Percentiles rank a stretch among this genome's conserved stretches.
Evolutionary conservation across 192 early-diverging fungal genomes (phyloP).

Genomic region (Dissophora ornata): DNA sequence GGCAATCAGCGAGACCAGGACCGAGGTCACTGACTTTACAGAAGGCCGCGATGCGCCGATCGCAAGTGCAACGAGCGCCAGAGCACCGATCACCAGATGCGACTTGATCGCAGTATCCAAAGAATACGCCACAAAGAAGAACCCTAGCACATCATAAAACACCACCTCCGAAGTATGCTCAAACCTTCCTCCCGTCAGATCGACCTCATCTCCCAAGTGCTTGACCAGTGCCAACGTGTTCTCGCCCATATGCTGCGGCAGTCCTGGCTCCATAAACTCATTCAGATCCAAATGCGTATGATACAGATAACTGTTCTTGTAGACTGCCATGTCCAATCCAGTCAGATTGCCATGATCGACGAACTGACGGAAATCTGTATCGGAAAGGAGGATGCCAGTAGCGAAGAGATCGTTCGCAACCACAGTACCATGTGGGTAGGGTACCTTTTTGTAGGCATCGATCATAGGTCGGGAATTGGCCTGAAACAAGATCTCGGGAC

Average conservation of each 20-base stretch:
- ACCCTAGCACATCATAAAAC: conserved; percentile 73
- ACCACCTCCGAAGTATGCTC: conserved; percentile 61
- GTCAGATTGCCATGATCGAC: conserved; percentile 71
- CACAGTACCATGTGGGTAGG: conserved; percentile 73
- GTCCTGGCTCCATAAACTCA: conserved; percentile 63
- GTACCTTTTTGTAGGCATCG: conserved; percentile 69
- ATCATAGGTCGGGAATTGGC: conserved; percentile 73
- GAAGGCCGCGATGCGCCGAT: conserved; percentile 9
- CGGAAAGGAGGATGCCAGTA: conserved; percentile 69
- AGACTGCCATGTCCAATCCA: conserved; percentile 75
- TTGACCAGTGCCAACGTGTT: conserved; percentile 66
- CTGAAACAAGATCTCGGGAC: conserved; percentile 76
- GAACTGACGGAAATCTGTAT: conserved; percentile 82
- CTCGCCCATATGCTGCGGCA: conserved; percentile 77
- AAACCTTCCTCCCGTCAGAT: conserved; percentile 48
- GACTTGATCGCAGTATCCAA: conserved; percentile 56
- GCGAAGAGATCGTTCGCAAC: conserved; percentile 65
- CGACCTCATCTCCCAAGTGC: conserved; percentile 60
- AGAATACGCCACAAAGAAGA: conserved; percentile 65
- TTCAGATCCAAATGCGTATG: conserved; percentile 74
- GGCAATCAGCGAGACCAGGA: conserved; percentile 26
- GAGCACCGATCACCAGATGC: conserved; percentile 54
- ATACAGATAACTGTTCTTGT: conserved; percentile 73
- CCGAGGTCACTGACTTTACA: conserved; percentile 16
- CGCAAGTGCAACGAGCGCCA: conserved; percentile 38